phyloP scores from a whole-genome alignment of 805 yeast genomes.

The Hanseniaspora thailandica region DNA sequence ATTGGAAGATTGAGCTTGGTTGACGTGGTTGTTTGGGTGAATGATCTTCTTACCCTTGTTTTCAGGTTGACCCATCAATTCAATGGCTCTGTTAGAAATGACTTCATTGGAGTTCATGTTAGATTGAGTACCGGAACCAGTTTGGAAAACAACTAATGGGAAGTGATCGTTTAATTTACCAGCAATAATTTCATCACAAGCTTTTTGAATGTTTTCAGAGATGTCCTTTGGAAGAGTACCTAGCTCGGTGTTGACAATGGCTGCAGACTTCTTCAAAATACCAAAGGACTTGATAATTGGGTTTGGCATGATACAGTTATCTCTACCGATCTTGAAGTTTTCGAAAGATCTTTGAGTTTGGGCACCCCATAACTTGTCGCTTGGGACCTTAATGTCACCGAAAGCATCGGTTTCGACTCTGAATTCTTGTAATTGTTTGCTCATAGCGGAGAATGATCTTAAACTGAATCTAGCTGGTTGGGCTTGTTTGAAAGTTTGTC shows the following conservation, averaged over 20 bases:
- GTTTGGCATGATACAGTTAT: constrained; percentile 78
- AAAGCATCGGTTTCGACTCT: constrained; percentile 90
- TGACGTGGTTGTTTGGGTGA: constrained; percentile 97
- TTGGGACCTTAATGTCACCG: constrained; percentile 87
- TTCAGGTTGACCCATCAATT: constrained; percentile 66
- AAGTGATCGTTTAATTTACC: constrained; percentile 89
- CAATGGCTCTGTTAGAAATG: constrained; percentile 95
- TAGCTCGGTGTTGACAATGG: constrained; percentile 70
- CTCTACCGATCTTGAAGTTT: constrained; percentile 94
- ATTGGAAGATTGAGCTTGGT: constrained; percentile 96
- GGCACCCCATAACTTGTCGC: constrained; percentile 91
- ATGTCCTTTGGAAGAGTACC: constrained; percentile 78
- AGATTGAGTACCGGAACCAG: constrained; percentile 97
- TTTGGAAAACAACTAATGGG: constrained; percentile 97
- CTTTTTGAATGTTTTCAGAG: constrained; percentile 75
- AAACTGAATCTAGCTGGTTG: background rate
- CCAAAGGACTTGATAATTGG: constrained; percentile 91
- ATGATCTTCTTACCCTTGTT: constrained; percentile 80
- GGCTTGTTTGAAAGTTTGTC: background rate
- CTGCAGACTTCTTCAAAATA: constrained; percentile 85
- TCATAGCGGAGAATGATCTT: constrained; percentile 10
- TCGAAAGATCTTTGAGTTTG: constrained; percentile 89
- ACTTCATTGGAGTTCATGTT: constrained; percentile 99
- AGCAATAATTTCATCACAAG: constrained; percentile 88
- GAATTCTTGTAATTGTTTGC: constrained; percentile 17